Evolutionary conservation across 352 stramenopile genomes (phyloP), one percentile per base, ranked within the genome.

Genomic region (Globisporangium echinulatum): DNA sequence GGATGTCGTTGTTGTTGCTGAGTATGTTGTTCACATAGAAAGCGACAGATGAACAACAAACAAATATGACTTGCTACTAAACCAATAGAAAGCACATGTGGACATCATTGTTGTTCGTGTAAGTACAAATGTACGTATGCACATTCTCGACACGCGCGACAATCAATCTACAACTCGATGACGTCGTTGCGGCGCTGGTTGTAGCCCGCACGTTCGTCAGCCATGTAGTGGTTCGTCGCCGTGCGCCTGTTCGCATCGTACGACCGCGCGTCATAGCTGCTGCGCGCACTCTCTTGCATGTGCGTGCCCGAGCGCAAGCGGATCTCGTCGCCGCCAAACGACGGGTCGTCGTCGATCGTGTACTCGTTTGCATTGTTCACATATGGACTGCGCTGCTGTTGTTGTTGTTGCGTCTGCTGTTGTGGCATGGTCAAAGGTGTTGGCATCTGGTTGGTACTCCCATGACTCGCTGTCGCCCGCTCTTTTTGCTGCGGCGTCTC

Each of bases 121-220:
- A 33, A 33, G 25, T 3, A 33, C 25, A 33, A 33, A 33, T 33
- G 25, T 33, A 33, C 25, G 25, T 33, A 33, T 33, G 25, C 1
- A 33, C 25, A 33, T 33, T 33, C 25, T 33, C 25, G 25, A 33
- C 25, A 33, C 25, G 25, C 25, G 25, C 25, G 14, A 25, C 13
- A 15, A 39, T 15, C 6, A 11, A 13, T 47, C 63, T 75, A 86
- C 52, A 86, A 72, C 64, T 86, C 76, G 46, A 86, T 70, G 10
- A 86, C 76, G 57, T 86, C 74, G 55, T 86, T 82, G 54, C 76
- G 76, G 46, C 67, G 74, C 56, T 83, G 71, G 51, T 62, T 66
- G 58, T 79, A 72, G 55, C 59, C 69, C 25, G 67, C 68, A 17
- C 65, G 69, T 36, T 81, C 70, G 52, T 85, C 61, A 3, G 62